Evolutionary conservation across 306 rosid species (phyloP).

Genomic region (Ormosia emarginata): DNA sequence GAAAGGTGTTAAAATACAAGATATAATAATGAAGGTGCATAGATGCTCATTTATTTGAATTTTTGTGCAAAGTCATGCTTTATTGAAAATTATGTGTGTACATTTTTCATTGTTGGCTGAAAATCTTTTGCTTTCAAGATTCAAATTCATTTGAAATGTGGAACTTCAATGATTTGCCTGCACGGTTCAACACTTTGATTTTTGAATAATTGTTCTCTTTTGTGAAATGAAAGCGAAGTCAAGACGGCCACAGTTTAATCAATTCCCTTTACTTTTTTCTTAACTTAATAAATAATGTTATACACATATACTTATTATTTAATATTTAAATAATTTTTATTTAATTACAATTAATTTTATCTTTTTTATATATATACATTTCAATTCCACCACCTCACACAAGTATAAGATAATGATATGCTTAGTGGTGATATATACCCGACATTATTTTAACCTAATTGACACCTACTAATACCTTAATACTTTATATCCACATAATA

Average conservation of each 20-base stretch:
- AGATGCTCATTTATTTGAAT: background rate
- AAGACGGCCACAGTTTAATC: background rate
- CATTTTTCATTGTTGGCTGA: background rate
- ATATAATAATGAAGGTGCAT: background rate
- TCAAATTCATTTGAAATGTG: constrained; percentile 16
- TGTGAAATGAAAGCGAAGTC: background rate
- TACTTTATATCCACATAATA: background rate
- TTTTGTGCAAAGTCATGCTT: background rate
- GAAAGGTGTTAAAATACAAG: background rate
- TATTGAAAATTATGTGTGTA: background rate
- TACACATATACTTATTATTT: no score
- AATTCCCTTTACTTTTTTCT: no score
- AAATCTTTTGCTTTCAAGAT: background rate
- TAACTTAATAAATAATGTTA: no score
- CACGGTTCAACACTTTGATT: background rate
- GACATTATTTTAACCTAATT: background rate
- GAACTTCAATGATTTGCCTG: background rate
- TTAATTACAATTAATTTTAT: no score
- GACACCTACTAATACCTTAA: background rate
- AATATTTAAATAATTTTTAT: no score
- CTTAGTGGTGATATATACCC: no score
- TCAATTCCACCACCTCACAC: no score
- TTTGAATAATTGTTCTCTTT: background rate
- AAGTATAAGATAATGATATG: no score
- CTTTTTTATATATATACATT: no score